Conservation (phyloP, 306 rosid species). For the Dryas drummondii region DNA sequence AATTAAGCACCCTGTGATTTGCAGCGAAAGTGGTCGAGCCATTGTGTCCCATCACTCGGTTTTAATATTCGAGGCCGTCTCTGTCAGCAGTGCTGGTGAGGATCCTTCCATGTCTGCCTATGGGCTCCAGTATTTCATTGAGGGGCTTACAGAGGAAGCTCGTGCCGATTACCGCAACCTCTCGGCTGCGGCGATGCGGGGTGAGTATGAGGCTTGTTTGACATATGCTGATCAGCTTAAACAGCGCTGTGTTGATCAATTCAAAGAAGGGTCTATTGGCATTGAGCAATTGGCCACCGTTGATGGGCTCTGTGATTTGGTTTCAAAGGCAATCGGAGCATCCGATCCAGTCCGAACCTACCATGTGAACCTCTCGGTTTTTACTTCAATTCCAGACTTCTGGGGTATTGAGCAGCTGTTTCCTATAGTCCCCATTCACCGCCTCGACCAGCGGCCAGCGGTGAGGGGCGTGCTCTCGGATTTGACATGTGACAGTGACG, state of each 20-base stretch:
- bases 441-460: slow-evolving; percentile 68
- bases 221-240: slow-evolving; percentile 67
- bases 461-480: slow-evolving; percentile 72
- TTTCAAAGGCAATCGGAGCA: slow-evolving; percentile 64
- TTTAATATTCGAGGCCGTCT: slow-evolving; percentile 68
- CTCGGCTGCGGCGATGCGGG: slow-evolving; percentile 50
- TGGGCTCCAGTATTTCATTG: slow-evolving; percentile 51
- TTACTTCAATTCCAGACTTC: slow-evolving; percentile 83
- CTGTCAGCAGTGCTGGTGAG: slow-evolving; percentile 31
- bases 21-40: slow-evolving; percentile 89
- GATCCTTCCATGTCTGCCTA: slow-evolving; percentile 41
- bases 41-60: slow-evolving; percentile 85
- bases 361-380: slow-evolving; percentile 77
- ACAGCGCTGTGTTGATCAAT: slow-evolving; percentile 64
- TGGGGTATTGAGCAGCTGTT: slow-evolving; percentile 83
- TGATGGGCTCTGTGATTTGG: slow-evolving; percentile 69
- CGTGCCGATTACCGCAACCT: slow-evolving; percentile 49
- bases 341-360: slow-evolving; percentile 56
- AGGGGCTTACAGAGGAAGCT: slow-evolving; percentile 67
- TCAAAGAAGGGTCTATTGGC: slow-evolving; percentile 71
- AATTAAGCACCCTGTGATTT: slow-evolving; percentile 65
- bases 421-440: slow-evolving; percentile 87
- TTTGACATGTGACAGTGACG: slow-evolving; percentile 97
- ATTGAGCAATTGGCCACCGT: slow-evolving; percentile 88
- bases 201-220: slow-evolving; percentile 62